phyloP scores from a whole-genome alignment of 768 basidiomycete genomes.

The Leccinum barrowsii region DNA sequence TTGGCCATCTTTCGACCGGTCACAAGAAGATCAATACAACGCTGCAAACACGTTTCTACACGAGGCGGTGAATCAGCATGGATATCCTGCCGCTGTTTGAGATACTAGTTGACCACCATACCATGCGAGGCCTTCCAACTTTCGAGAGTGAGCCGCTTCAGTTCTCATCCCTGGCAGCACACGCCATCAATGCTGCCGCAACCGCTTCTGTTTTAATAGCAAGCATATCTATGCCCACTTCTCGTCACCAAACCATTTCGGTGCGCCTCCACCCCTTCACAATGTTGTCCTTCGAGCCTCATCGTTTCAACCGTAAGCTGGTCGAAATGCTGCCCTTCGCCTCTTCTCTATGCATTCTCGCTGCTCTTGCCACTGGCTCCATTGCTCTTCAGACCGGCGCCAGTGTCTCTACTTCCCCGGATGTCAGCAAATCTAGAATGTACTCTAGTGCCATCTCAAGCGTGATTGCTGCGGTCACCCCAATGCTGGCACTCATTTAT shows the following conservation, averaged over 20 bases:
- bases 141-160: conserved; percentile 26
- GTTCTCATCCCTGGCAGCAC: conserved; percentile 28
- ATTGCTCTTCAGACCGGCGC: conserved; percentile 26
- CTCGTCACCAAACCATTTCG: conserved; percentile 28
- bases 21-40: conserved; percentile 20
- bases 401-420: conserved; percentile 13
- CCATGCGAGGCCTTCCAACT: conserved; percentile 32
- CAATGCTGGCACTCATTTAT: conserved; percentile 42
- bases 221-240: conserved; percentile 26
- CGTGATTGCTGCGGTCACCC: conserved; percentile 33
- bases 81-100: conserved; percentile 13
- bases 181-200: conserved; percentile 30
- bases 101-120: conserved; percentile 23
- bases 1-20: conserved; percentile 4
- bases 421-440: conserved; percentile 29
- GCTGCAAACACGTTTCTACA: conserved; percentile 32
- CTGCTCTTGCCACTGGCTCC: conserved; percentile 31
- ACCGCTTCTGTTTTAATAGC: conserved; percentile 31
- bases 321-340: conserved; percentile 38
- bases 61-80: conserved; percentile 24
- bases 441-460: conserved; percentile 36
- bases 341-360: conserved; percentile 33
- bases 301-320: conserved; percentile 25
- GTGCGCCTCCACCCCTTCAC: conserved; percentile 20
- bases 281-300: conserved; percentile 13